phyloP scores from a whole-genome alignment of 2,329 filamentous ascomycete species.

The Karstenula rhodostoma region DNA sequence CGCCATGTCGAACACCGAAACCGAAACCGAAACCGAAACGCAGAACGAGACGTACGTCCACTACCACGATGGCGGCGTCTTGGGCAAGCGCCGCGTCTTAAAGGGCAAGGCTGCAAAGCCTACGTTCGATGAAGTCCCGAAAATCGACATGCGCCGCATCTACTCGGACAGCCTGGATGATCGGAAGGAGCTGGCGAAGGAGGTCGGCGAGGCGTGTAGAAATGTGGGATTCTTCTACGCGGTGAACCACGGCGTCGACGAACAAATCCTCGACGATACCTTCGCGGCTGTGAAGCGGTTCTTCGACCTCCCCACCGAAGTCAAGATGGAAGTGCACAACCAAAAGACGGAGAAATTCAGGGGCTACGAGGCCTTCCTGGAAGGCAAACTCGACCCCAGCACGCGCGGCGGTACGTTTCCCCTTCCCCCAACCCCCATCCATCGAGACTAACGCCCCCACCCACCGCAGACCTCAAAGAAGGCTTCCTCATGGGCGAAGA shows the following conservation, averaged over 20 bases:
- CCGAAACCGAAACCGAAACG: slow-evolving; percentile 20
- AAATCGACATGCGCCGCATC: slow-evolving; percentile 41
- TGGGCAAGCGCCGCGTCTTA: slow-evolving; percentile 36
- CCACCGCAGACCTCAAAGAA: slow-evolving; percentile 48
- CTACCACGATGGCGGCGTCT: slow-evolving; percentile 43
- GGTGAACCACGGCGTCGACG: slow-evolving; percentile 41
- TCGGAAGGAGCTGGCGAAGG: slow-evolving; percentile 34
- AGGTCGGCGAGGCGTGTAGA: slow-evolving; percentile 44
- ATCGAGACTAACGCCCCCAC: background rate
- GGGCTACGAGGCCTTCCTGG: slow-evolving; percentile 46
- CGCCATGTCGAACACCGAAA: slow-evolving; percentile 17
- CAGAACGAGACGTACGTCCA: slow-evolving; percentile 30
- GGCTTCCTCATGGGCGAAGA: slow-evolving; percentile 48
- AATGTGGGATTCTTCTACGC: slow-evolving; percentile 47
- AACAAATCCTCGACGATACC: slow-evolving; percentile 36
- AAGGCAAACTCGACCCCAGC: slow-evolving; percentile 46
- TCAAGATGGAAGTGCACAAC: slow-evolving; percentile 49
- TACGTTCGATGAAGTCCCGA: slow-evolving; percentile 38
- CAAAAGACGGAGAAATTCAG: slow-evolving; percentile 46
- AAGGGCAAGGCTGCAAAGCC: slow-evolving; percentile 33
- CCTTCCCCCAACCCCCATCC: background rate
- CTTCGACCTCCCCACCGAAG: slow-evolving; percentile 40
- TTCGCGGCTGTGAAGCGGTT: slow-evolving; percentile 40
- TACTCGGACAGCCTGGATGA: slow-evolving; percentile 36
- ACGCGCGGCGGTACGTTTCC: slow-evolving; percentile 40